Evolutionary conservation across 192 early-diverging fungal genomes (phyloP), one percentile per base, ranked within the genome.

Genomic region (Oehlia diaphana): DNA sequence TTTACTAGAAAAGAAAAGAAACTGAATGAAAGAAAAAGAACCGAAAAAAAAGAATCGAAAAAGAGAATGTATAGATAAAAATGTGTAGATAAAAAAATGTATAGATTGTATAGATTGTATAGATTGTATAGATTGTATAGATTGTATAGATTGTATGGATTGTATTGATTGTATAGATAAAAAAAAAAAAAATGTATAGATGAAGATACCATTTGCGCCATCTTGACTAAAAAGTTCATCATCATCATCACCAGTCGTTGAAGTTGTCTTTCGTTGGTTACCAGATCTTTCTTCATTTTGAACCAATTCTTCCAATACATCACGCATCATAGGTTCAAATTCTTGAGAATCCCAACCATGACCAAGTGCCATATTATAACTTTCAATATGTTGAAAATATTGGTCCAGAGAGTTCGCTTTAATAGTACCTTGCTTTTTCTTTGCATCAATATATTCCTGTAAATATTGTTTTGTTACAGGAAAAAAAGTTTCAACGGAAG

Each of bases 311-410:
- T 78, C 76, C 28, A 78, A 49, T n/a, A 78, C 76, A 47, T 78
- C 64, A 53, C 76, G 63, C 76, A 78, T 78, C 76, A 78, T 78
- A 14, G 76, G 76, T 58, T 78, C 76, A 50, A 78, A 78, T 26
- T 63, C 66, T 47, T 78, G 58, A 50, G 76, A 42, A 8, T 78
- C 76, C 76, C 76, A 78, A 6, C 76, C 76, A 50, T 78, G 76
- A 28, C 63, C 76, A 16, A 78, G 44, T 8, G 76, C 76, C 76
- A 78, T 78, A 28, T 78, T 78, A 53, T 78, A 78, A 58, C 76
- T 78, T 78, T 78, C 76, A 35, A 78, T 78, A 53, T 78, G 76
- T 33, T 78, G 76, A 69, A 78, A 78, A 31, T 78, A 78, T 78
- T 78, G 76, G 66, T 78, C 76, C 14, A 78, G 28, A 21, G 76